These are phyloP conservation scores for Neurospora crassa DNA, from an alignment of 2,329 filamentous ascomycete genomes.

Conservation along the genomic window DNA sequence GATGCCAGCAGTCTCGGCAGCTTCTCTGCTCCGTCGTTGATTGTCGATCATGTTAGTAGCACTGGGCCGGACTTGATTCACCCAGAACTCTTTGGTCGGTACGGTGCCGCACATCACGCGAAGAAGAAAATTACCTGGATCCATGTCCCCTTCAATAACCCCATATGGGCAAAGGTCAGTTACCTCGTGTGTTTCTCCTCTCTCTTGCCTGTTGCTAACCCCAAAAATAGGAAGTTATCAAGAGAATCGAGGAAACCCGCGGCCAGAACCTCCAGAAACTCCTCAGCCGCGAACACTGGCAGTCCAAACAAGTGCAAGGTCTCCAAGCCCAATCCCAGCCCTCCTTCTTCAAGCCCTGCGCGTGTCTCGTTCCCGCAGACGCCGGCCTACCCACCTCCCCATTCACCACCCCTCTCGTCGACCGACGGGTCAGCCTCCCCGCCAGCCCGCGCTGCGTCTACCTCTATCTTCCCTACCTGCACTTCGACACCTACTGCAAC, in stretches of 20 bases:
- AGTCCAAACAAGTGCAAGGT: slow-evolving; percentile 30
- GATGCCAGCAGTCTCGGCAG: not conserved
- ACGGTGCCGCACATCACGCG: slow-evolving; percentile 16
- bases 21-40: not conserved
- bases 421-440: not conserved
- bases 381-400: slow-evolving; percentile 21
- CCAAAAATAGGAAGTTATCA: slow-evolving; percentile 21
- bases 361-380: slow-evolving; percentile 26
- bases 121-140: slow-evolving; percentile 47
- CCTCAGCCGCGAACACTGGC: slow-evolving; percentile 32
- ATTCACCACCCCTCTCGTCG: slow-evolving; percentile 11
- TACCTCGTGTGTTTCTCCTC: not conserved
- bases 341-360: slow-evolving; percentile 27
- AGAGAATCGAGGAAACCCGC: slow-evolving; percentile 35
- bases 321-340: slow-evolving; percentile 29
- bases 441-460: slow-evolving; percentile 30
- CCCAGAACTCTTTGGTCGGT: not conserved
- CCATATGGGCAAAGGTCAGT: slow-evolving; percentile 46
- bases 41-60: not conserved
- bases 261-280: slow-evolving; percentile 28
- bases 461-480: slow-evolving; percentile 49
- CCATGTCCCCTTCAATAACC: slow-evolving; percentile 47
- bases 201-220: not conserved
- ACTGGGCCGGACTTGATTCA: not conserved
- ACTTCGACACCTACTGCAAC: slow-evolving; percentile 54